Evolutionary conservation across 371 early-diverging fungal genomes (phyloP).

Genomic region (Mucor plumbeus): DNA sequence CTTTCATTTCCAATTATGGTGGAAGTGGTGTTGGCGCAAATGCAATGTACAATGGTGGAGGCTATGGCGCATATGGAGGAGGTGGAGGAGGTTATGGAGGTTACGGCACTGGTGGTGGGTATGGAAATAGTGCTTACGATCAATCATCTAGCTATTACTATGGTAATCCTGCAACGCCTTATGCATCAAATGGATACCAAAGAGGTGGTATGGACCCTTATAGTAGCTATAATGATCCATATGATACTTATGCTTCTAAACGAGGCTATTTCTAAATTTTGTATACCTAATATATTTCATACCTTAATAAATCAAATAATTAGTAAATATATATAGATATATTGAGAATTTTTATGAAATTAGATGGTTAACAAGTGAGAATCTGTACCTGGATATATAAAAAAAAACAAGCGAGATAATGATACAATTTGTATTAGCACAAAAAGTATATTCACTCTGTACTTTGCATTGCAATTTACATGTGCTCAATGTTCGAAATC

Average conservation of each 20-base stretch:
- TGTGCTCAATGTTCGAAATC: too few relatives aligned
- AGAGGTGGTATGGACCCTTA: slow-evolving; percentile 10
- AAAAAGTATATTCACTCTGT: too few relatives aligned
- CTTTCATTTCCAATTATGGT: background rate
- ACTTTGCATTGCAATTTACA: too few relatives aligned
- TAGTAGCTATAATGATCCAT: slow-evolving; percentile 13
- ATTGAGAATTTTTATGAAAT: too few relatives aligned
- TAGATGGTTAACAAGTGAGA: too few relatives aligned
- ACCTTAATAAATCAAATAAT: background rate
- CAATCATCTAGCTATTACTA: slow-evolving; percentile 14
- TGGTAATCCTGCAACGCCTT: slow-evolving; percentile 14
- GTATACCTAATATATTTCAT: background rate
- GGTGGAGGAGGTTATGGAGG: background rate
- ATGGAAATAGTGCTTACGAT: slow-evolving; percentile 1
- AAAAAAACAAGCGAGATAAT: too few relatives aligned
- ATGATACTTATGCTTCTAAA: slow-evolving; percentile 14
- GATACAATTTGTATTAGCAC: too few relatives aligned
- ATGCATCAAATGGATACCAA: slow-evolving; percentile 5
- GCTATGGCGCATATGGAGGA: background rate
- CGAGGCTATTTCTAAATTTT: slow-evolving; percentile 13
- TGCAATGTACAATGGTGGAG: slow-evolving; percentile 3
- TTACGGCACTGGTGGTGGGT: background rate
- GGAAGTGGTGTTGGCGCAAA: background rate
- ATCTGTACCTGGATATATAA: too few relatives aligned
- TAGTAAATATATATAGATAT: too few relatives aligned